Base-by-base conservation (phyloP, 108 stramenopile species). In the Cyclotella kingstonii region DNA sequence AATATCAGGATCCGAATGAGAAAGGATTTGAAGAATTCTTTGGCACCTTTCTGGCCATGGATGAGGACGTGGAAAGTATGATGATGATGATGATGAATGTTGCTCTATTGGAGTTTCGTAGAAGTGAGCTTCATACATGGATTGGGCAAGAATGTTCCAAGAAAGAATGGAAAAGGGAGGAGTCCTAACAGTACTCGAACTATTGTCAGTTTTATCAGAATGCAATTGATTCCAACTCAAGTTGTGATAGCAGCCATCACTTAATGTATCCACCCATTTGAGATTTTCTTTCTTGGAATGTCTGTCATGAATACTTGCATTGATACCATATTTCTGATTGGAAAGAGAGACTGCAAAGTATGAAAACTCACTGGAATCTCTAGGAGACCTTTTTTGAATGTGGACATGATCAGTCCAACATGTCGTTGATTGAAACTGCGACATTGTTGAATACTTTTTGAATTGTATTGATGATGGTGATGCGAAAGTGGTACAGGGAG, bases 121-220 rank as follows among this genome's bases (percentile, higher is more conserved):
- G 34, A 57, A 59, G 26, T 64, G 63, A 30, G 63, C 39, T 44
- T 76, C 72, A 33, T 76, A 80, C n/a, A 80, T 53, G 5, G 60
- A 26, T 54, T 80, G 79, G 12, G 79, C 68, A 0, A 80, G 34
- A 35, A 76, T 71, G 38, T 80, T 80, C 79, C 79, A 80, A 17
- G 69, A 70, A 15, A 80, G 51, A 7, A 80, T 26, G 31, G 73
- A 75, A 46, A 80, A 80, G 46, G 60, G 68, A 7, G 34, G 30
- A 3, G 50, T 58, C 19, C 31, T 15, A 8, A 15, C 22, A 44
- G 58, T 18, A 36, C n/a, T n/a, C n/a, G n/a, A n/a, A n/a, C n/a
- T n/a, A n/a, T n/a, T n/a, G n/a, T 21, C 12, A 11, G 11, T 17
- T 19, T 55, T 18, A 4, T 2, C 9, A 11, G 26, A 39, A 22